phyloP scores from a whole-genome alignment of 352 stramenopile species.

The Phytophthora melonis region DNA sequence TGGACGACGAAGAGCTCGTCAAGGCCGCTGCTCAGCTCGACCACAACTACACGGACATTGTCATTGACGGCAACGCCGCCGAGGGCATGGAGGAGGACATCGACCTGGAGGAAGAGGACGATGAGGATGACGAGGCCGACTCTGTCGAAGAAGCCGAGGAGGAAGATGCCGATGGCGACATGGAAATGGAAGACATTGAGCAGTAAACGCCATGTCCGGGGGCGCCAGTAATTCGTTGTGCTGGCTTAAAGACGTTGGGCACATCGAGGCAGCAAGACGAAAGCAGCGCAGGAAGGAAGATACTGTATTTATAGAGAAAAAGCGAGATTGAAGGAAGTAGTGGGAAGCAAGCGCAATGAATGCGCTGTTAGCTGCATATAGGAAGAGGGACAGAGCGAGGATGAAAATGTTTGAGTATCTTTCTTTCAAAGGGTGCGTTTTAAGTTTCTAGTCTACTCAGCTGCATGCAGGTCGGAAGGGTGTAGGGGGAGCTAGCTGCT shows the following conservation, averaged over 20 bases:
- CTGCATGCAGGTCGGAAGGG: conserved; percentile 21
- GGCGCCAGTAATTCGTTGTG: conserved; percentile 13
- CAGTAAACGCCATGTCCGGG: conserved; percentile 23
- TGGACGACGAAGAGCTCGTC: conserved; percentile 88
- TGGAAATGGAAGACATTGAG: conserved; percentile 72
- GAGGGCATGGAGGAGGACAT: conserved; percentile 75
- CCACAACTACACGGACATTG: conserved; percentile 91
- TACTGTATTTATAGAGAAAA: conserved; percentile 82
- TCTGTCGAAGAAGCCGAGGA: conserved; percentile 75
- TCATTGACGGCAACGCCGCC: conserved; percentile 68
- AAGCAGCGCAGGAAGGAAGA: conserved; percentile 23
- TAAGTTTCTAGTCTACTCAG: conserved; percentile 44
- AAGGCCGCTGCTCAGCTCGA: conserved; percentile 88
- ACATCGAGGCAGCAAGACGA: conserved; percentile 17
- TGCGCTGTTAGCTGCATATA: not conserved
- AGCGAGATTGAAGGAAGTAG: conserved; percentile 12
- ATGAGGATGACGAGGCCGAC: conserved; percentile 69
- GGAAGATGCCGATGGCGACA: conserved; percentile 80
- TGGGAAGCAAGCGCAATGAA: conserved; percentile 2
- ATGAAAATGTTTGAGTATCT: conserved; percentile 45
- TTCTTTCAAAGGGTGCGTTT: conserved; percentile 40
- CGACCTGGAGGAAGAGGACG: conserved; percentile 78
- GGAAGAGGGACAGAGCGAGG: not conserved
- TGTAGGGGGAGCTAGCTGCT: conserved; percentile 2
- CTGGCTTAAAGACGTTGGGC: conserved; percentile 8